Evolutionary conservation across 2,329 filamentous ascomycete genomes (phyloP).

Genomic region (Pestalotiopsis sp.): DNA sequence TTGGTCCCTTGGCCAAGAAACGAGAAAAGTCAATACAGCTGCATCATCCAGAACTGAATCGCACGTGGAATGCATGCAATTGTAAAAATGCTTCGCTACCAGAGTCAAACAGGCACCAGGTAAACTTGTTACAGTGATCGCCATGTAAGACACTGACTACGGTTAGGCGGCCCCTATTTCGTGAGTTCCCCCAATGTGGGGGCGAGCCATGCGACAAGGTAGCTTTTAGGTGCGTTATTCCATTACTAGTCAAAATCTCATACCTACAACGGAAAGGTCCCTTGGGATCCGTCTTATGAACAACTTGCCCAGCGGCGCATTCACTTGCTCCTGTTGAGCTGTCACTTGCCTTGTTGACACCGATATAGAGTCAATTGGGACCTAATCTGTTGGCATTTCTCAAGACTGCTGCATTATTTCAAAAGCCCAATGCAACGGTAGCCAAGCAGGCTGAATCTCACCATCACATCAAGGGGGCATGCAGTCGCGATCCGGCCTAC

Average conservation of each 20-base stretch:
- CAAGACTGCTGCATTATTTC: background rate
- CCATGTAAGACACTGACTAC: background rate
- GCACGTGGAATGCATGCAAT: background rate
- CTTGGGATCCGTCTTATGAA: background rate
- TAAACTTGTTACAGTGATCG: background rate
- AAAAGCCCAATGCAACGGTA: background rate
- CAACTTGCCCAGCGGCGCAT: background rate
- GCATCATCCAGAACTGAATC: too few relatives aligned
- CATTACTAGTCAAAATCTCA: background rate
- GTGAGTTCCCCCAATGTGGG: background rate
- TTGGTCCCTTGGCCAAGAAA: too few relatives aligned
- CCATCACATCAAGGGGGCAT: background rate
- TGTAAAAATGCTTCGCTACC: background rate
- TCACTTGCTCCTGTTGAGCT: background rate
- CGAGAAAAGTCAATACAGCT: too few relatives aligned
- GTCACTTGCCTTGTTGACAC: background rate
- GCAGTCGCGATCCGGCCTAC: background rate
- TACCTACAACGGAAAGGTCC: background rate
- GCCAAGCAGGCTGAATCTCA: background rate
- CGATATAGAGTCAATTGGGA: background rate
- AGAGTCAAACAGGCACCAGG: background rate
- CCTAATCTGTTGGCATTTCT: background rate
- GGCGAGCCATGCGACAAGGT: background rate
- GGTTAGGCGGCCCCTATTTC: conserved; percentile 7
- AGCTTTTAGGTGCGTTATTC: background rate